Conservation (phyloP, 2,329 filamentous ascomycete genomes). For the Ampelomyces quisqualis region DNA sequence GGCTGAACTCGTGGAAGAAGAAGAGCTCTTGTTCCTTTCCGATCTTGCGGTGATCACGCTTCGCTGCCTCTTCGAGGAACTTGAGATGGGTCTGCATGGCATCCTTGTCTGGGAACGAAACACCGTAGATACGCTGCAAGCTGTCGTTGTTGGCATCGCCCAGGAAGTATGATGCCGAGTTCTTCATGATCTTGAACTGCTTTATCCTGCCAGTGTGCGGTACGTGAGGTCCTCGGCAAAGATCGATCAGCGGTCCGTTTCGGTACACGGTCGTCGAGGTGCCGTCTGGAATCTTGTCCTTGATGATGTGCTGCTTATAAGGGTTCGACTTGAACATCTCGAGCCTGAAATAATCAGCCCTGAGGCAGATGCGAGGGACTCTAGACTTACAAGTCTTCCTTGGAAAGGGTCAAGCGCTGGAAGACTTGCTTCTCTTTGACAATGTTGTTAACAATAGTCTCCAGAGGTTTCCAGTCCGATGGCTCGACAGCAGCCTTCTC, state of each 20-base stretch:
- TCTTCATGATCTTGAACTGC: slow-evolving; percentile 91
- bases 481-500: slow-evolving; percentile 70
- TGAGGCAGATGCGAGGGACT: not conserved
- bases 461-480: slow-evolving; percentile 80
- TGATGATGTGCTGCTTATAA: slow-evolving; percentile 98
- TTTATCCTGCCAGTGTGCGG: slow-evolving; percentile 92
- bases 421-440: slow-evolving; percentile 98
- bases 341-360: slow-evolving; percentile 46
- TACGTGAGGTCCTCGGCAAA: slow-evolving; percentile 93
- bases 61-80: slow-evolving; percentile 95
- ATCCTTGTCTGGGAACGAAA: slow-evolving; percentile 97
- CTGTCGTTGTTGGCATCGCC: slow-evolving; percentile 93
- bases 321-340: slow-evolving; percentile 98
- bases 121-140: slow-evolving; percentile 92
- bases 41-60: slow-evolving; percentile 91
- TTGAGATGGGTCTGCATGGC: slow-evolving; percentile 89
- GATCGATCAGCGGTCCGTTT: slow-evolving; percentile 89
- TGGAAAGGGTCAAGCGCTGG: slow-evolving; percentile 83
- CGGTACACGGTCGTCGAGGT: slow-evolving; percentile 92
- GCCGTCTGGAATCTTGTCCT: slow-evolving; percentile 84
- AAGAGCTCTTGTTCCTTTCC: slow-evolving; percentile 96
- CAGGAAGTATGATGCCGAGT: slow-evolving; percentile 84
- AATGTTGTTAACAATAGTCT: slow-evolving; percentile 75
- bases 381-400: slow-evolving; percentile 68
- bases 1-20: slow-evolving; percentile 94